Evolutionary conservation across 495 filamentous ascomycete genomes (phyloP), one percentile per base, ranked within the genome.

Genomic region (Aspergillus diversus): DNA sequence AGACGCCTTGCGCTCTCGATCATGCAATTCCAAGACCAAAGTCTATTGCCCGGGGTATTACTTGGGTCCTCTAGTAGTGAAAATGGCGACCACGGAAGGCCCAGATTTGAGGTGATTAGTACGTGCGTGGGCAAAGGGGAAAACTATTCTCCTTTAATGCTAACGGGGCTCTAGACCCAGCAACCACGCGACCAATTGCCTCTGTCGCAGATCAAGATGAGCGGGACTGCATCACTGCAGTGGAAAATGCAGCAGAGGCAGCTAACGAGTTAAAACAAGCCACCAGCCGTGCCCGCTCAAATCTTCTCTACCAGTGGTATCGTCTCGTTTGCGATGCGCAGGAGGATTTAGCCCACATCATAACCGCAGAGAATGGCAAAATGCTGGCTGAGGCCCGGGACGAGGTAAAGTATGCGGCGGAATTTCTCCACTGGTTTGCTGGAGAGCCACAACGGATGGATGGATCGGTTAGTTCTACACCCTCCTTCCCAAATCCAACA

Each of bases 361-460:
- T 84, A 60, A 84, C 82, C 21, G 87, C 83, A 85, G 89, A 91
- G 73, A 92, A 92, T 67, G 90, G 90, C 43, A 93, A 93, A 74
- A 86, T 90, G 3, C 60, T 84, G 16, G 81, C 86, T n/a, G 90
- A 92, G 73, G 90, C 90, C 9, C 85, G 83, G 69, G 89, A 88
- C 50, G 90, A 93, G 77, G 87, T 86, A 2, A 79, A 78, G 17
- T 92, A 90, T 71, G 89, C 89, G 2, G 88, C 90, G 43, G 84
- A 80, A 70, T 92, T 92, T 79, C 86, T 92, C 70, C 89, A 92
- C 75, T 92, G 90, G 90, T 92, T 92, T 69, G 80, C 80, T 60
- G 90, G 92, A 69, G 89, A 92, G 72, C 89, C 90, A 1, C 86
- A 88, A 2, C 79, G 90, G 51, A 71, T 80, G 16, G 90, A 91